Evolutionary conservation across 495 filamentous ascomycete species (phyloP).

Genomic region (Aspergillus steynii): DNA sequence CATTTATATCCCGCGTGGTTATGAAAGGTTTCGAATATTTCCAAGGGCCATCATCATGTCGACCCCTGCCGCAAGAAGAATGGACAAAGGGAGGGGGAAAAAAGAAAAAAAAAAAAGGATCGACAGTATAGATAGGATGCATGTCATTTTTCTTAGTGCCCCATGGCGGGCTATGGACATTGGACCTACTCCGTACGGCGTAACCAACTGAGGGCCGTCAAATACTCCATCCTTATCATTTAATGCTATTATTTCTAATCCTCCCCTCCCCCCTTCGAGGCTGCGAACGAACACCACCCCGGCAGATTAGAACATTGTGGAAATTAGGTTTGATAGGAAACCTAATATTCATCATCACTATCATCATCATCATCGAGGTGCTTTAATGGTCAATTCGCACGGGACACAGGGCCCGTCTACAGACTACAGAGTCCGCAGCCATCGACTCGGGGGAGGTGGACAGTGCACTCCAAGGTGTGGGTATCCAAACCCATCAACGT

Average conservation of each 20-base stretch:
- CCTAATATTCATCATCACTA: not conserved
- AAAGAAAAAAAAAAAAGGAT: not conserved
- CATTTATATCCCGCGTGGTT: not conserved
- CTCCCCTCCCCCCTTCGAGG: too few relatives aligned
- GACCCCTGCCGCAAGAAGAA: not conserved
- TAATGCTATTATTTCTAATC: not conserved
- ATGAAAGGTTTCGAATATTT: not conserved
- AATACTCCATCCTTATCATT: not conserved
- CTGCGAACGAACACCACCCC: not conserved
- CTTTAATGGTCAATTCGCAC: not conserved
- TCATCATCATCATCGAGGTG: too few relatives aligned
- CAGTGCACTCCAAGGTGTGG: not conserved
- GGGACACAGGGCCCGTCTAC: not conserved
- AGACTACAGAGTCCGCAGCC: not conserved
- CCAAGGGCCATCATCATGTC: not conserved
- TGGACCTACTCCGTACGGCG: not conserved
- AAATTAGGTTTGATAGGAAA: not conserved
- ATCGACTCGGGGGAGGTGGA: not conserved
- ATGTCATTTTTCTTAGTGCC: not conserved
- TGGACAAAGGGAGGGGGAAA: not conserved
- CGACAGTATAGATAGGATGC: not conserved
- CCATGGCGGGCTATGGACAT: not conserved
- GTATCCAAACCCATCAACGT: not conserved
- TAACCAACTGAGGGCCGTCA: not conserved
- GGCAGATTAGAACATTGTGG: not conserved